Conservation (phyloP, 2,329 filamentous ascomycete genomes). For the Apiospora hydei region DNA sequence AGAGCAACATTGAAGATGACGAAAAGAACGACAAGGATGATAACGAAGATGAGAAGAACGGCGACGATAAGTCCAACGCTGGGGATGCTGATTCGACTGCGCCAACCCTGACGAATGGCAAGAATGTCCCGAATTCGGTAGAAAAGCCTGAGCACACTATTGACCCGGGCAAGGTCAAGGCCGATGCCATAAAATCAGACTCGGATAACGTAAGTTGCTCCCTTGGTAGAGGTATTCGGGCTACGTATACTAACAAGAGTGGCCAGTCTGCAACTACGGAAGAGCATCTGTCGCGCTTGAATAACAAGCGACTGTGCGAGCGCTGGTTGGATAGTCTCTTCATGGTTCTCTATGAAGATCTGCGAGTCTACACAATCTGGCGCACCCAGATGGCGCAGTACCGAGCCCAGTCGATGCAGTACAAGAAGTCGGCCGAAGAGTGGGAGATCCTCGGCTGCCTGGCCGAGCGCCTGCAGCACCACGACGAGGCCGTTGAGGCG, state of each 20-base stretch:
- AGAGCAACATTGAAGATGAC: conserved; percentile 18
- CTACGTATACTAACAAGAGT: conserved; percentile 32
- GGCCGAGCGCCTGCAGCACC: conserved; percentile 90
- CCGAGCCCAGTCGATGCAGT: conserved; percentile 89
- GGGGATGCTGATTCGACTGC: conserved; percentile 44
- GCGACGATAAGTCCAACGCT: conserved; percentile 35
- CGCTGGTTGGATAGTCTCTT: conserved; percentile 98
- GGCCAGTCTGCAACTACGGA: conserved; percentile 68
- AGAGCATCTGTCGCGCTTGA: conserved; percentile 85
- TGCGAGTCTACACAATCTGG: conserved; percentile 99
- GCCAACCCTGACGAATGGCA: conserved; percentile 48
- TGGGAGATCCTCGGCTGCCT: conserved; percentile 97
- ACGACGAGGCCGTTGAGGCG: conserved; percentile 89
- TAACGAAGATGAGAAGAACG: conserved; percentile 39
- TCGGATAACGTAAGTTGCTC: conserved; percentile 32
- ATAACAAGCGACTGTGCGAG: conserved; percentile 96
- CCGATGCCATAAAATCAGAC: conserved; percentile 55
- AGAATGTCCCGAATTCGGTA: conserved; percentile 51
- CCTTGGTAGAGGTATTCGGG: not conserved
- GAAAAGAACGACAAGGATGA: conserved; percentile 40
- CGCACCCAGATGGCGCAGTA: conserved; percentile 97
- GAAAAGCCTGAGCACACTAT: conserved; percentile 84
- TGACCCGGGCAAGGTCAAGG: conserved; percentile 78
- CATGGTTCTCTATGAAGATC: conserved; percentile 98
- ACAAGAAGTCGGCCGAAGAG: conserved; percentile 95